Base-by-base conservation (phyloP, 2,329 filamentous ascomycete species). In the Beauveria brongniartii region DNA sequence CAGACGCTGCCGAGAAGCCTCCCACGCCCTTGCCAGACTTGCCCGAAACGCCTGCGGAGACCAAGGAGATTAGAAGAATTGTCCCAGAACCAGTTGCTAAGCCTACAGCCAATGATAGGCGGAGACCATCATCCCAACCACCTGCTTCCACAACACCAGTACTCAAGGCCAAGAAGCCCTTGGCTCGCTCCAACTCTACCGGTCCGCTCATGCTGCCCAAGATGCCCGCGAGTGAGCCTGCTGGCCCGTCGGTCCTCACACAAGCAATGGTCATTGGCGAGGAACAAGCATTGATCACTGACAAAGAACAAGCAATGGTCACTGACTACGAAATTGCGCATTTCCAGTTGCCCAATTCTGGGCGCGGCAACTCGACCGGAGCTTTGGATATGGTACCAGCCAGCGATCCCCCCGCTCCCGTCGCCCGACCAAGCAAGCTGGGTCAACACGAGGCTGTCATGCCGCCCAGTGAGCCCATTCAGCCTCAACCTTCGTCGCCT, bases 211-310 rank as follows among this genome's bases (percentile, higher is more conserved):
- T 68, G 40, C 64, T 77, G 8, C 73, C 75, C n/a, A 62, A 66
- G 20, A 64, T 73, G 22, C 70, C 73, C 10, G 77, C 79, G 3
- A 85, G 81, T 64, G 83, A 86, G 62, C 80, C 82, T 10, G 69
- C 70, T 26, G 71, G 75, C 1, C 78, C 77, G 22, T 77, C 73
- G 5, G 69, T 70, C 66, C 75, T 69, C 71, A 80, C 73, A 2
- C 70, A 70, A 30, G 66, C 65, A 34, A 14, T 34, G 34, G 12
- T 5, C 34, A 34, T 5, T 34, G 30, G 5, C 30, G 30, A 34
- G 30, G 7, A 28, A 2, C 28, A 28, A 34, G 30, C 30, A 12
- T 34, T 14, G 30, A 12, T 34, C 30, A 37, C 12, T 37, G 34
- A 37, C 34, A 37, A 37, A 37, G 34, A 37, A 2, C 70, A 70